Base-by-base conservation (phyloP, 768 basidiomycete species). In the Mycena amicta region DNA sequence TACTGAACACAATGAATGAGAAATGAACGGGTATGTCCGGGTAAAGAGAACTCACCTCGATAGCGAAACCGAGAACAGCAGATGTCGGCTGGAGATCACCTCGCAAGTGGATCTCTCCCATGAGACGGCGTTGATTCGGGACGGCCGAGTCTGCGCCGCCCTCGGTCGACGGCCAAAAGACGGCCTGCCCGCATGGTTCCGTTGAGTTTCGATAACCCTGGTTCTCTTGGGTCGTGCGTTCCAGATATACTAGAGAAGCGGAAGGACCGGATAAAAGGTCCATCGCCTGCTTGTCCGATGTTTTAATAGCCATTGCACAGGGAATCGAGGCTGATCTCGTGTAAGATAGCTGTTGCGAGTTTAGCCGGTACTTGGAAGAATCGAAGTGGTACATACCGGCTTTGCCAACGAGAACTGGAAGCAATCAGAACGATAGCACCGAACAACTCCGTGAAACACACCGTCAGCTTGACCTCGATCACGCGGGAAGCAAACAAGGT, bases 81-180 rank as follows among this genome's bases (percentile, higher is more conserved):
- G 53, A 64, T 3, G 52, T 51, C 1, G 59, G 62, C 23, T 59
- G 56, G 23, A 63, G 55, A 31, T 45, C 50, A 3, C 31, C 20
- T 26, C 28, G 41, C 2, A 64, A 20, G 29, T 64, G 62, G 18
- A 64, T 64, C 45, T 64, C 62, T 16, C 62, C 62, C 62, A 57
- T 64, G 3, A 60, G 53, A 18, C 49, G 52, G 33, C 62, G 62
- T 11, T 55, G 55, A 5, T 22, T 43, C 13, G 22, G 18, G 25
- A 28, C 13, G 25, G 55, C n/a, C 11, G 52, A 50, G 11, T 57
- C 52, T 39, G 59, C n/a, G 22, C 47, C 50, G 37, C 55, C 59
- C 23, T 60, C 58, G 5, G 59, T 60, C 12, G 62, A 60, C 0
- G 62, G 53, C 62, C 62, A 64, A n/a, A 64, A 60, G 3, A 60